phyloP scores from a whole-genome alignment of 1,139 yeast species.

The Candida buenavistaensis region DNA sequence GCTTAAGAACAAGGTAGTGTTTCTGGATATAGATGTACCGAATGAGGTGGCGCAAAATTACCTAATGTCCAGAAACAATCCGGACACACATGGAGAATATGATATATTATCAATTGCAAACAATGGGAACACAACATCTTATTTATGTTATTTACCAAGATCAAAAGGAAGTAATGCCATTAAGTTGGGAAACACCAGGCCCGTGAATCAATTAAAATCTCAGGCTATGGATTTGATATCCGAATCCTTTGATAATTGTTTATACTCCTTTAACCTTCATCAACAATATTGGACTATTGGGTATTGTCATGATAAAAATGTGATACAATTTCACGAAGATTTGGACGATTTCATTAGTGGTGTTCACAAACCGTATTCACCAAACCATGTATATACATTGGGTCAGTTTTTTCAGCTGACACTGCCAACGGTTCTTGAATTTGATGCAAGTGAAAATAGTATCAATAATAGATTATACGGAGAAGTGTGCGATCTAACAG shows the following conservation, averaged over 20 bases:
- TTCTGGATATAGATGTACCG: not conserved
- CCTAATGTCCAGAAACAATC: not conserved
- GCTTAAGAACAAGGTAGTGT: not conserved
- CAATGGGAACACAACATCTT: not conserved
- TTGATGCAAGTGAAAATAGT: slow-evolving; percentile 21
- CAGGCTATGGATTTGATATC: slow-evolving; percentile 21
- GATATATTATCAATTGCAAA: slow-evolving; percentile 1
- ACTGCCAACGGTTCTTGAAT: slow-evolving; percentile 9
- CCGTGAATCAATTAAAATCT: slow-evolving; percentile 9
- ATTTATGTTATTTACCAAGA: not conserved
- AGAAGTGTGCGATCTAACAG: slow-evolving; percentile 70
- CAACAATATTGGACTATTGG: slow-evolving; percentile 68
- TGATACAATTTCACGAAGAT: slow-evolving; percentile 59
- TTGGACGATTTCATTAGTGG: slow-evolving; percentile 25
- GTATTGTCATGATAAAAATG: slow-evolving; percentile 53
- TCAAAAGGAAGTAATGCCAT: not conserved
- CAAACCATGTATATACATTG: slow-evolving; percentile 41
- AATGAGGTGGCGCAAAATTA: not conserved
- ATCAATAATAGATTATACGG: slow-evolving; percentile 58
- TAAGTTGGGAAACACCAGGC: not conserved
- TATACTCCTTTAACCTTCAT: slow-evolving; percentile 34
- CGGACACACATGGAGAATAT: not conserved
- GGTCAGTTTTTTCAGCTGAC: slow-evolving; percentile 37
- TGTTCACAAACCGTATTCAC: slow-evolving; percentile 35
- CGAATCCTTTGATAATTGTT: slow-evolving; percentile 26